These are phyloP conservation scores for Diaporthe sp. DNA, from an alignment of 2,329 filamentous ascomycete genomes.

Conservation along the genomic window DNA sequence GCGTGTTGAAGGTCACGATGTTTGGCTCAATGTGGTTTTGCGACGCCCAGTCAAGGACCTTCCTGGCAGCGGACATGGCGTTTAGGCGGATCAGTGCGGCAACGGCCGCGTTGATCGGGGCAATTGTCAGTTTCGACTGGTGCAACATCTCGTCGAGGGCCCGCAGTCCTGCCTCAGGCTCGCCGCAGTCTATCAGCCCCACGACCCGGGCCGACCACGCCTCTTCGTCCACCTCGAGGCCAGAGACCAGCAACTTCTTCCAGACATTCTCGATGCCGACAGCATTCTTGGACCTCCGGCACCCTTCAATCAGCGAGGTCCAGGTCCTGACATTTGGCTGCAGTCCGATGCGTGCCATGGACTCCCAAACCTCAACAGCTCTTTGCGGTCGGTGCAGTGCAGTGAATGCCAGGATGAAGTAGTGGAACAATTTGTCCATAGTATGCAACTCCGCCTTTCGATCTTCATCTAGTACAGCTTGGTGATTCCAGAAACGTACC, in stretches of 20 bases:
- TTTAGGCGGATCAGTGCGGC: slow-evolving; percentile 69
- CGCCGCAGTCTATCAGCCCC: slow-evolving; percentile 71
- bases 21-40: slow-evolving; percentile 69
- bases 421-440: slow-evolving; percentile 49
- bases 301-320: slow-evolving; percentile 81
- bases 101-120: slow-evolving; percentile 79
- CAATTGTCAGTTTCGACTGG: slow-evolving; percentile 56
- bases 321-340: slow-evolving; percentile 76
- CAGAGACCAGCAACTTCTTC: slow-evolving; percentile 71
- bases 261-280: slow-evolving; percentile 77
- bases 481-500: slow-evolving; percentile 48
- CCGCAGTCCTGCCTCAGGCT: slow-evolving; percentile 68
- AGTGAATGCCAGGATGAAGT: slow-evolving; percentile 54
- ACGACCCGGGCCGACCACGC: slow-evolving; percentile 81
- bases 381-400: slow-evolving; percentile 48
- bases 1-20: slow-evolving; percentile 75
- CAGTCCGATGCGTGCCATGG: slow-evolving; percentile 64
- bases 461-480: slow-evolving; percentile 42
- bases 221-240: slow-evolving; percentile 71
- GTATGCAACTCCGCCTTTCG: slow-evolving; percentile 41
- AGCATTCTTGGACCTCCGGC: slow-evolving; percentile 70
- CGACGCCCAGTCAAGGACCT: slow-evolving; percentile 72
- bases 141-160: slow-evolving; percentile 77
- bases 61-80: slow-evolving; percentile 63
- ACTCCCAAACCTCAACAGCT: slow-evolving; percentile 53